phyloP scores from a whole-genome alignment of 2,329 filamentous ascomycete genomes.

The Clathrospora elynae region DNA sequence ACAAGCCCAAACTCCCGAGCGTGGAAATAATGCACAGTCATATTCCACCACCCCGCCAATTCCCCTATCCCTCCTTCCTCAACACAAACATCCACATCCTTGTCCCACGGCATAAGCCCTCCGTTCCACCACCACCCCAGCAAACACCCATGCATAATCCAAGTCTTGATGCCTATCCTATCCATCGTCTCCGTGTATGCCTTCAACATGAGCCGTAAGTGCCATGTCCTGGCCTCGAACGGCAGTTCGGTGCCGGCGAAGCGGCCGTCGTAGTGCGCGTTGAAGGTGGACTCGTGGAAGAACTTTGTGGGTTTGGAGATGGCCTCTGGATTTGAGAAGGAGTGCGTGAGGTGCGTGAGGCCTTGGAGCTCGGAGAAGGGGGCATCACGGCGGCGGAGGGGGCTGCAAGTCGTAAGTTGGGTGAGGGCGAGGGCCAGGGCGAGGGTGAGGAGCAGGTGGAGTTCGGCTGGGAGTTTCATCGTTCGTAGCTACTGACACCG shows the following conservation, averaged over 20 bases:
- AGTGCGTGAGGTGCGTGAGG: conserved; percentile 26
- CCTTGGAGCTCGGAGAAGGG: conserved; percentile 16
- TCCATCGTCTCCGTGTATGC: conserved; percentile 63
- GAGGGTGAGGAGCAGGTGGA: conserved; percentile 1
- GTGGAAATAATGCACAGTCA: conserved; percentile 59
- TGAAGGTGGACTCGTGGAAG: conserved; percentile 52
- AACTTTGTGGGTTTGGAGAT: conserved; percentile 33
- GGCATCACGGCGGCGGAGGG: conserved; percentile 8
- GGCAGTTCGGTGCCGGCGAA: conserved; percentile 57
- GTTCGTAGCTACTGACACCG: conserved; percentile 4
- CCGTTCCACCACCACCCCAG: conserved; percentile 69
- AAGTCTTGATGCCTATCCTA: conserved; percentile 62
- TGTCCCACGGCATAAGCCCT: conserved; percentile 66
- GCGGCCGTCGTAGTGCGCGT: conserved; percentile 62
- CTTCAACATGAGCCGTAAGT: conserved; percentile 59
- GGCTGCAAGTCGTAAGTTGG: no score
- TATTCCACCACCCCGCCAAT: conserved; percentile 65
- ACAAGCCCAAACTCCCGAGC: conserved; percentile 17
- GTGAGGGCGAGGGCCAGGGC: not conserved
- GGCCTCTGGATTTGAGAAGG: conserved; percentile 24
- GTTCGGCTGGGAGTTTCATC: conserved; percentile 7
- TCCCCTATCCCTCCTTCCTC: conserved; percentile 61
- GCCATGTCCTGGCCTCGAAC: conserved; percentile 53
- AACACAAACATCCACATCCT: conserved; percentile 65
- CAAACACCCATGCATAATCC: conserved; percentile 67